A percentile compares a stretch with the other conserved stretches of the same genome.
Conservation (phyloP, 768 basidiomycete species). For the Mycena albidolilacea region DNA sequence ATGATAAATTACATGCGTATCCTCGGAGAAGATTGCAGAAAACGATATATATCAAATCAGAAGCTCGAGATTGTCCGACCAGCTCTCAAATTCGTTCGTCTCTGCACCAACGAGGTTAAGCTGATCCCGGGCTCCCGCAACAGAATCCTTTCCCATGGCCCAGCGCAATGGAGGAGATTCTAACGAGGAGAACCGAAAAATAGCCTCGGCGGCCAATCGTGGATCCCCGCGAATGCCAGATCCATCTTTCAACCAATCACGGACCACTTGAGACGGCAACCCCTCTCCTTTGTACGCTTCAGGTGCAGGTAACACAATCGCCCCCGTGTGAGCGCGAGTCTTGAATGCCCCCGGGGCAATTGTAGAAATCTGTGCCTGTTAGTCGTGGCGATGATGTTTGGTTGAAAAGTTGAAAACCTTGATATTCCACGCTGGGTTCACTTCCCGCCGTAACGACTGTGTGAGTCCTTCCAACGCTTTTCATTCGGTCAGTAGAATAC, state of each 20-base stretch:
- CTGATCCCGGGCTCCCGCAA: background rate
- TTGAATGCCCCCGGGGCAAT: conserved; percentile 31
- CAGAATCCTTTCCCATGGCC: conserved; percentile 30
- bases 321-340: conserved; percentile 24
- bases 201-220: background rate
- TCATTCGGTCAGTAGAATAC: background rate
- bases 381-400: background rate
- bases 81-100: conserved; percentile 28
- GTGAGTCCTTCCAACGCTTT: conserved; percentile 32
- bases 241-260: conserved; percentile 18
- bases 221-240: conserved; percentile 30
- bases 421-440: conserved; percentile 35
- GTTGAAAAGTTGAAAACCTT: background rate
- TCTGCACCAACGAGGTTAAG: conserved; percentile 6
- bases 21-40: no score
- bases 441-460: conserved; percentile 22
- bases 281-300: conserved; percentile 12
- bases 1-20: no score
- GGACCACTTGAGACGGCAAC: conserved; percentile 20
- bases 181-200: conserved; percentile 20
- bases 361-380: conserved; percentile 20
- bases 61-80: conserved; percentile 29
- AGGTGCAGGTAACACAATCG: background rate
- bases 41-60: no score
- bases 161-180: conserved; percentile 26